A percentile compares a stretch with the other conserved stretches of the same genome.
phyloP scores from a whole-genome alignment of 495 filamentous ascomycete species.

The Pseudomonodictys pantanalensis region DNA sequence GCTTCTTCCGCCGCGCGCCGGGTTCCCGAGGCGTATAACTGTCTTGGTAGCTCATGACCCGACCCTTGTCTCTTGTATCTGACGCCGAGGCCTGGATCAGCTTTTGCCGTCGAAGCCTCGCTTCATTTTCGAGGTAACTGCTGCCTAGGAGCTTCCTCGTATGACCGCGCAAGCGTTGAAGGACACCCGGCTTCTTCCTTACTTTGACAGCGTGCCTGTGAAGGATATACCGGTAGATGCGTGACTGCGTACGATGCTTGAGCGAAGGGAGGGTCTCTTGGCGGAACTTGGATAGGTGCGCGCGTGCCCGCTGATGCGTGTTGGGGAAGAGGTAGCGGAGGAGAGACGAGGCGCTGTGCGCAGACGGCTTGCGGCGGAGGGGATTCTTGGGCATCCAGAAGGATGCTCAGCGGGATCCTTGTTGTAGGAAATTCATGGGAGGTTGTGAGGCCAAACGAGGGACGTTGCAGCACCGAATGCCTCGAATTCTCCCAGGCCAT shows the following conservation, averaged over 20 bases:
- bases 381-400: constrained; percentile 27
- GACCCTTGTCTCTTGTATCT: neutral
- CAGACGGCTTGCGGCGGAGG: constrained; percentile 23
- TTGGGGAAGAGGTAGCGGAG: constrained; percentile 59
- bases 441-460: neutral
- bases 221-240: constrained; percentile 71
- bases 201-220: constrained; percentile 53
- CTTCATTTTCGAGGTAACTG: constrained; percentile 36
- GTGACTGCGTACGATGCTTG: constrained; percentile 65
- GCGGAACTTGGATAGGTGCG: constrained; percentile 62
- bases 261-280: constrained; percentile 71
- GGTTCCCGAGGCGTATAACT: constrained; percentile 48
- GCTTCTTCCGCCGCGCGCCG: constrained; percentile 70
- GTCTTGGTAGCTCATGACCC: constrained; percentile 21
- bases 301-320: constrained; percentile 57
- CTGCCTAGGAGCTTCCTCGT: constrained; percentile 23
- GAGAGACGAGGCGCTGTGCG: constrained; percentile 41
- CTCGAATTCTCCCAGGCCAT: neutral
- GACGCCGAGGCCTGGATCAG: constrained; percentile 1
- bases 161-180: constrained; percentile 31
- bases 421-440: neutral
- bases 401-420: neutral
- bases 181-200: constrained; percentile 24
- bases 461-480: neutral
- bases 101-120: constrained; percentile 10